A percentile compares a stretch with the other conserved stretches of the same genome.
phyloP scores from a whole-genome alignment of 768 basidiomycete species.

The Panellus pusillus region DNA sequence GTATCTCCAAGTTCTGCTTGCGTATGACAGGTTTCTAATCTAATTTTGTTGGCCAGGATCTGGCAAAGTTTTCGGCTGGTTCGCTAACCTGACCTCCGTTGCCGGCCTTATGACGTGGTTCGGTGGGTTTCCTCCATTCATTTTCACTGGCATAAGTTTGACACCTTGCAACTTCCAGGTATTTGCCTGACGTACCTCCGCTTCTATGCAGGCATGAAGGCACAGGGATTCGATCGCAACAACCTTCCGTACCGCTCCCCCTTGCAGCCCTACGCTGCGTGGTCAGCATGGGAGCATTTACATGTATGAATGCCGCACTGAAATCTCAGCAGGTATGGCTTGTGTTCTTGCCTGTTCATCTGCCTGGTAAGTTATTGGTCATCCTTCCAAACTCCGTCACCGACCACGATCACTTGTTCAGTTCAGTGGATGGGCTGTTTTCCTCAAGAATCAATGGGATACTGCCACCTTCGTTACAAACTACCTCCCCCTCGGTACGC shows the following conservation, averaged over 20 bases:
- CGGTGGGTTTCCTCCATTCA: constrained; percentile 22
- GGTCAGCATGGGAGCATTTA: constrained; percentile 29
- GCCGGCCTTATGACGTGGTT: constrained; percentile 81
- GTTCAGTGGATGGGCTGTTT: constrained; percentile 46
- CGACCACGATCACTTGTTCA: constrained; percentile 13
- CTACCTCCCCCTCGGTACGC: constrained; percentile 58
- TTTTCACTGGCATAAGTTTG: not conserved
- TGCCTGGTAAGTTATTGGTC: constrained; percentile 57
- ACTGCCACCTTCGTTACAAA: constrained; percentile 75
- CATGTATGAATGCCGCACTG: constrained; percentile 13
- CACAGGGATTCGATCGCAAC: constrained; percentile 72
- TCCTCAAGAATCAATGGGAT: constrained; percentile 44
- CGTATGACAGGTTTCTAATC: not conserved
- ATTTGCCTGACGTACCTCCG: constrained; percentile 78
- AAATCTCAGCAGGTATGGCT: constrained; percentile 35
- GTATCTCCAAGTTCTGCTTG: not conserved
- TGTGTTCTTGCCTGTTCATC: constrained; percentile 45
- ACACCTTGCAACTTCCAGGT: constrained; percentile 19
- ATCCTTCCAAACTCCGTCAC: constrained; percentile 17
- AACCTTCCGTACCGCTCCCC: constrained; percentile 68
- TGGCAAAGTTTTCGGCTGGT: constrained; percentile 78
- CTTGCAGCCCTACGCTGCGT: constrained; percentile 76
- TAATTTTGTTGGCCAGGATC: constrained; percentile 40
- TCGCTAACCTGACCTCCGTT: constrained; percentile 72
- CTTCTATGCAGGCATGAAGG: constrained; percentile 81